Evolutionary conservation across 164 flowering plant species (phyloP), one percentile per base, ranked within the genome.

Genomic region (Chimonanthus praecox): DNA sequence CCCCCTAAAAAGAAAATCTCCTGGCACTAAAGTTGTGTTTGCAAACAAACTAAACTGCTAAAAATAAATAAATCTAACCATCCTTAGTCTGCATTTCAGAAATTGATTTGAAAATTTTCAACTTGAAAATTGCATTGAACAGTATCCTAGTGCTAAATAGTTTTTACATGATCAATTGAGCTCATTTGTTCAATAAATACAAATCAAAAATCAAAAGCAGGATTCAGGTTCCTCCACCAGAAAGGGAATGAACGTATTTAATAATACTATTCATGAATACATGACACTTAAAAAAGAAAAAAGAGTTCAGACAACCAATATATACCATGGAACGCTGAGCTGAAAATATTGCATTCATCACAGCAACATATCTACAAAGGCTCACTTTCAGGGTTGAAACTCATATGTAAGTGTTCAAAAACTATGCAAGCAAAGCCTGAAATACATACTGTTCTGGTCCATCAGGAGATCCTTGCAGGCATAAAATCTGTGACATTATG

Each of bases 321-420:
- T 54, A 43, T 88, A 95, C 99, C 97, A 88, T 92, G 73, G 94
- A 92, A 20, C 94, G 97, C 72, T 95, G 99, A 21, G 99, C 99
- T 74, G 98, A 93, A 83, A 95, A 96, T 67, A 96, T 96, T 60
- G 98, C 80, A 86, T 96, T 96, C 99, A 96, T 96, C 77, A 96
- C 82, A 51, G 97, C 96, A 70, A 95, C 99, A 80, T 94, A 94
- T 84, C 99, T 92, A 91, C 74, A 71, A 78, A 67, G 79, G 78
- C 76, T 74, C 3, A 49, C 74, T 67, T 72, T 61, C 69, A 76
- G 66, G 67, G 67, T 51, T 63, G 47, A 60, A 58, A 70, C 45
- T 21, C 47, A n/a, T 67, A 13, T 21, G 70, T 47, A 72, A 67
- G 33, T 64, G 76, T 71, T 2, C n/a, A 49, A 45, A 72, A 73